A percentile compares a stretch with the other conserved stretches of the same genome.
These are phyloP conservation scores for Arabidopsis hybrid DNA, from an alignment of 441 rosid species.

Conservation along the genomic window DNA sequence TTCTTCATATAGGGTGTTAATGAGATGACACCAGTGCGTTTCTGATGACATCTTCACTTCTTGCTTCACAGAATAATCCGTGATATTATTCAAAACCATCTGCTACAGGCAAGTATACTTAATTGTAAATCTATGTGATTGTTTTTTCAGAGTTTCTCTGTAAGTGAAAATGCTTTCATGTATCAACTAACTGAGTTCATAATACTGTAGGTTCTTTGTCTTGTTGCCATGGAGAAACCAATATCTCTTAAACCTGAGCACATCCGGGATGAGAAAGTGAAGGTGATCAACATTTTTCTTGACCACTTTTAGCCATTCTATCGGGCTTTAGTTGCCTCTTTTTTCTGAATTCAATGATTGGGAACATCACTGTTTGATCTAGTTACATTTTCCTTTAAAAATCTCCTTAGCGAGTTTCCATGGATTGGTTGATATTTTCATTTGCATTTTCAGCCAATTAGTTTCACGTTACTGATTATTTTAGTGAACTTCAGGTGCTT, in stretches of 20 bases:
- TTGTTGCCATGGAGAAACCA: slow-evolving; percentile 96
- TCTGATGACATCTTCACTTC: slow-evolving; percentile 29
- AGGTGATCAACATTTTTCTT: slow-evolving; percentile 54
- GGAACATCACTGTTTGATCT: not conserved
- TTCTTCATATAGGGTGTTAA: not conserved
- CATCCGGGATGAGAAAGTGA: slow-evolving; percentile 96
- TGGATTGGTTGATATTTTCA: not conserved
- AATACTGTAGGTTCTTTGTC: slow-evolving; percentile 79
- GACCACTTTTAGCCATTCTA: slow-evolving; percentile 21
- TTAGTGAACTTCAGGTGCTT: slow-evolving; percentile 71
- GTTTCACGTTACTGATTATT: slow-evolving; percentile 37
- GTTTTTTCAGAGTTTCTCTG: slow-evolving; percentile 7
- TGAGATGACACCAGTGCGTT: slow-evolving; percentile 11
- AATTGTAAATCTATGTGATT: slow-evolving; percentile 14
- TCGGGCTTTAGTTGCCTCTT: not conserved
- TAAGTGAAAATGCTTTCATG: not conserved
- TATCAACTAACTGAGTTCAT: slow-evolving; percentile 8
- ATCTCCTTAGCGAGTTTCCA: not conserved
- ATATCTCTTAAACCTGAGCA: slow-evolving; percentile 88
- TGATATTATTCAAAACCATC: slow-evolving; percentile 93
- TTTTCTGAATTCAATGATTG: not conserved
- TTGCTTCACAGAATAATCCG: slow-evolving; percentile 83
- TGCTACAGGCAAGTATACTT: slow-evolving; percentile 68
- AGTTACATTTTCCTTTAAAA: not conserved
- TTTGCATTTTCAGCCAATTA: slow-evolving; percentile 12